phyloP scores from a whole-genome alignment of 495 filamentous ascomycete genomes.

The Talaromyces ruber region DNA sequence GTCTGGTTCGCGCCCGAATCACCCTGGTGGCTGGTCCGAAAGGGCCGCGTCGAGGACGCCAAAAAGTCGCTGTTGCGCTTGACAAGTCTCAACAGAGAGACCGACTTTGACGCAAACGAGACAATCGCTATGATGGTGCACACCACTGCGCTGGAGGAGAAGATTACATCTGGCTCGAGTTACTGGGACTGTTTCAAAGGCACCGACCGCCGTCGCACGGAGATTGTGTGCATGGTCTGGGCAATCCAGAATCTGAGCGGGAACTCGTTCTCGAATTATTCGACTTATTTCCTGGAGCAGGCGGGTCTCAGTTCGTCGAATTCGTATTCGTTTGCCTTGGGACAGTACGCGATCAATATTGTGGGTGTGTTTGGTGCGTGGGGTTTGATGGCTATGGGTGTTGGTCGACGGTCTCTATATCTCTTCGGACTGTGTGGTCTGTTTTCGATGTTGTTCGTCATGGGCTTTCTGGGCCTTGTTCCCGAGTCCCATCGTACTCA shows the following conservation, averaged over 20 bases:
- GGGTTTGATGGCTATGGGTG: slow-evolving; percentile 59
- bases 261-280: slow-evolving; percentile 74
- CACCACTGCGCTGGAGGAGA: slow-evolving; percentile 65
- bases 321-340: slow-evolving; percentile 63
- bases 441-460: slow-evolving; percentile 56
- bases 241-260: slow-evolving; percentile 75
- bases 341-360: slow-evolving; percentile 70
- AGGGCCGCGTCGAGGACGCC: slow-evolving; percentile 57
- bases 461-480: slow-evolving; percentile 66
- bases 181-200: slow-evolving; percentile 72
- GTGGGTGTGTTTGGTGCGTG: slow-evolving; percentile 65
- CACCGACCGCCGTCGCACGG: slow-evolving; percentile 63
- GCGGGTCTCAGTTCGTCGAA: slow-evolving; percentile 52
- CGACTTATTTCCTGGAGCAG: slow-evolving; percentile 68
- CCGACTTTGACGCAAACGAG: slow-evolving; percentile 63
- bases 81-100: slow-evolving; percentile 45
- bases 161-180: slow-evolving; percentile 58
- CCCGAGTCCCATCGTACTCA: slow-evolving; percentile 41
- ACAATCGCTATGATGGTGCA: slow-evolving; percentile 81
- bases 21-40: slow-evolving; percentile 77
- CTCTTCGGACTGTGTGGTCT: slow-evolving; percentile 60
- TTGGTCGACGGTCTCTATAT: slow-evolving; percentile 65
- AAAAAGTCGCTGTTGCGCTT: slow-evolving; percentile 60
- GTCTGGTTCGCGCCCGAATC: slow-evolving; percentile 67
- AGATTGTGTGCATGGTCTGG: slow-evolving; percentile 75